These are phyloP conservation scores for Exobasidium rhododendri DNA, from an alignment of 1,284 basidiomycete species.

Conservation along the genomic window DNA sequence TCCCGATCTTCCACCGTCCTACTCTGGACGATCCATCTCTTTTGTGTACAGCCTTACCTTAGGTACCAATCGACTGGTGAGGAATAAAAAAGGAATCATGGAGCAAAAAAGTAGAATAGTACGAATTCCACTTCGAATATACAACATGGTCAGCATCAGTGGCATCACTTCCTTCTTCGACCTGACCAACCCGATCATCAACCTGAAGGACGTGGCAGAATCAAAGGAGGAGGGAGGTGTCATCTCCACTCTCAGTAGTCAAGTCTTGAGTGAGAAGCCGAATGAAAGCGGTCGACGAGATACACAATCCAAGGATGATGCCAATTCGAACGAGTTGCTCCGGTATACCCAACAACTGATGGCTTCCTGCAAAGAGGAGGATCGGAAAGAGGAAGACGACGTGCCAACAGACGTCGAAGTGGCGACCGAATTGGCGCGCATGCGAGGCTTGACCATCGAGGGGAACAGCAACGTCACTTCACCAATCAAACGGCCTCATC, in stretches of 20 bases:
- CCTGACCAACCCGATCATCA: conserved; percentile 56
- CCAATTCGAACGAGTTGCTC: background rate
- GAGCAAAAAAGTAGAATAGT: conserved; percentile 70
- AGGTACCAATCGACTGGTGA: conserved; percentile 68
- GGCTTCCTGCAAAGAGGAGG: conserved; percentile 10
- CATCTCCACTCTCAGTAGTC: conserved; percentile 4
- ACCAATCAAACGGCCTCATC: background rate
- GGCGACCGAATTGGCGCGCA: conserved; percentile 3
- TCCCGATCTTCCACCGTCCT: conserved; percentile 79
- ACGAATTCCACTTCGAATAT: conserved; percentile 81
- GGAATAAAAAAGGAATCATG: conserved; percentile 1
- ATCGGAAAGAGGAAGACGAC: conserved; percentile 9
- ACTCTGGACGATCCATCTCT: conserved; percentile 73
- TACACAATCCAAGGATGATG: background rate
- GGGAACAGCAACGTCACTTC: background rate
- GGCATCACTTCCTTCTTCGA: conserved; percentile 56
- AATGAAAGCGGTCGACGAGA: background rate
- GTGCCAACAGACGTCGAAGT: conserved; percentile 17
- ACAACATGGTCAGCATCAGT: conserved; percentile 67
- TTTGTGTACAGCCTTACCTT: conserved; percentile 86
- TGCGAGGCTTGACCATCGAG: background rate
- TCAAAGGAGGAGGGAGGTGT: conserved; percentile 18
- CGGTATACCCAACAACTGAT: conserved; percentile 7
- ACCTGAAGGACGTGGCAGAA: conserved; percentile 49
- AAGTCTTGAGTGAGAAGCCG: conserved; percentile 13